phyloP scores from a whole-genome alignment of 2,329 filamentous ascomycete genomes.

The Amylocarpus encephaloides region DNA sequence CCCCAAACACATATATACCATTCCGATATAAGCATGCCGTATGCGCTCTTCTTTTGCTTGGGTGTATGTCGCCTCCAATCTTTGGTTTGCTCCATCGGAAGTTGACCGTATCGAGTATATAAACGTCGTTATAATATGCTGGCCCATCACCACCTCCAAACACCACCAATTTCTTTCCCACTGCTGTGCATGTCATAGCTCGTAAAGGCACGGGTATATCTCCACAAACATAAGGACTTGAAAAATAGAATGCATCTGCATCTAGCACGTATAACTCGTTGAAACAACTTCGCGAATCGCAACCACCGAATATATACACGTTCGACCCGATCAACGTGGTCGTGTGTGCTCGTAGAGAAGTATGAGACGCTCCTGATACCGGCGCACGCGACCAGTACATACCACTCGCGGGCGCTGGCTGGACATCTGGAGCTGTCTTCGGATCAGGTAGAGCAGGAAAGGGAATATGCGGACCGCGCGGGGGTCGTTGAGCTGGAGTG shows the following conservation, averaged over 20 bases:
- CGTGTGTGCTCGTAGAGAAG: constrained; percentile 59
- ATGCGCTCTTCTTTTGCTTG: constrained; percentile 58
- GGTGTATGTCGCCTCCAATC: constrained; percentile 49
- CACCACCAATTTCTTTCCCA: constrained; percentile 63
- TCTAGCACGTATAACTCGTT: constrained; percentile 65
- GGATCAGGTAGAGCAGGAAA: constrained; percentile 54
- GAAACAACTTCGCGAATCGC: constrained; percentile 60
- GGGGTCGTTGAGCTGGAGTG: constrained; percentile 19
- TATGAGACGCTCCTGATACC: constrained; percentile 55
- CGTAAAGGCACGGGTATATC: constrained; percentile 59
- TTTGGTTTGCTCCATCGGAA: constrained; percentile 60
- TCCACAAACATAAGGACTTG: constrained; percentile 55
- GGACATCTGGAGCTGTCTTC: constrained; percentile 51
- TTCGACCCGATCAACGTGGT: constrained; percentile 60
- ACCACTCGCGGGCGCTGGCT: constrained; percentile 57
- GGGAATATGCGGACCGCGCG: constrained; percentile 37
- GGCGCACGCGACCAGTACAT: constrained; percentile 68
- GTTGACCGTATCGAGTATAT: constrained; percentile 64
- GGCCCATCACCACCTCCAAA: constrained; percentile 66
- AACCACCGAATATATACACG: constrained; percentile 63
- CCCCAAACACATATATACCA: constrained; percentile 66
- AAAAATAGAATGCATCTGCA: constrained; percentile 66
- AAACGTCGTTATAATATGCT: constrained; percentile 66
- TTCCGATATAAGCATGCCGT: constrained; percentile 67
- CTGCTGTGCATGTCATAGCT: constrained; percentile 66